Percentiles rank a stretch among this genome's conserved stretches.
Evolutionary conservation across 768 basidiomycete species (phyloP).

Genomic region (Collybia mongolica): DNA sequence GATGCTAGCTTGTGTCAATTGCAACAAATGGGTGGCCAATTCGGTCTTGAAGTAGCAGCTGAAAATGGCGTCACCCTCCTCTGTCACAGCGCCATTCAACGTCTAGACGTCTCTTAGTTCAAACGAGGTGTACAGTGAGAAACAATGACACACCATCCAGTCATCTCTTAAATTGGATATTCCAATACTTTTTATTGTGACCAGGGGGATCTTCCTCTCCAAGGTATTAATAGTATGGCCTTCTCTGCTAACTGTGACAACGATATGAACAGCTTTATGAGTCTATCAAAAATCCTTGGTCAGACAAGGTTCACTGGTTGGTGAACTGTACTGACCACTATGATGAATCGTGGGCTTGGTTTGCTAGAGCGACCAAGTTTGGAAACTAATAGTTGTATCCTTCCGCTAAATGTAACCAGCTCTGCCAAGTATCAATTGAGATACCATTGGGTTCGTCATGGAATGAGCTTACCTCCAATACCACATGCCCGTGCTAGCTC

Average conservation of each 20-base stretch:
- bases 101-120: conserved; percentile 39
- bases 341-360: conserved; percentile 84
- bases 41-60: conserved; percentile 97
- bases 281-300: conserved; percentile 51
- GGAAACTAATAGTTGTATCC: conserved; percentile 80
- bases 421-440: conserved; percentile 47
- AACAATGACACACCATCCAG: conserved; percentile 72
- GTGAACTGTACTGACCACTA: conserved; percentile 64
- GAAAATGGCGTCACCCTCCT: conserved; percentile 94
- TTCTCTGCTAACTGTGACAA: conserved; percentile 59
- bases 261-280: conserved; percentile 80
- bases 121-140: background rate
- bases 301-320: background rate
- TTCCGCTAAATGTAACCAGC: conserved; percentile 79
- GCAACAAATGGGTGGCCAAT: conserved; percentile 76
- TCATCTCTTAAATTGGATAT: conserved; percentile 92
- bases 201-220: conserved; percentile 87
- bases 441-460: background rate
- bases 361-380: conserved; percentile 87
- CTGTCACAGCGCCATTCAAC: conserved; percentile 73
- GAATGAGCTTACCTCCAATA: conserved; percentile 58
- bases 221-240: conserved; percentile 56
- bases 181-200: conserved; percentile 83
- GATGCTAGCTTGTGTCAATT: conserved; percentile 75
- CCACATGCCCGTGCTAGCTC: conserved; percentile 72